Percentiles rank a stretch among this genome's conserved stretches.
phyloP scores from a whole-genome alignment of 2,329 filamentous ascomycete genomes.

The Nectriaceae sp. region DNA sequence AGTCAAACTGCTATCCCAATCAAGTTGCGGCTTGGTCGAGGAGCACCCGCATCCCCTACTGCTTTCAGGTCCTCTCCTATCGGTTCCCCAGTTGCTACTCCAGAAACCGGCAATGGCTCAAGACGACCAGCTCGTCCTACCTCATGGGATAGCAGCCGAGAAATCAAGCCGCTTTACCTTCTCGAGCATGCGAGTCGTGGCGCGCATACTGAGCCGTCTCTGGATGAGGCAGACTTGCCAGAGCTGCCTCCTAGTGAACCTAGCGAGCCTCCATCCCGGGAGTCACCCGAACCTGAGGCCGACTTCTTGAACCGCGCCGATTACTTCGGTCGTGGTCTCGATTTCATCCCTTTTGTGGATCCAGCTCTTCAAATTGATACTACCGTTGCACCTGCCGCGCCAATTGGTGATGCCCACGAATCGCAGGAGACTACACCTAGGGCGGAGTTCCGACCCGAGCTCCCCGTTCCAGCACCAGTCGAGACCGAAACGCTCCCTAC shows the following conservation, averaged over 20 bases:
- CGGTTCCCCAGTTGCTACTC: conserved; percentile 33
- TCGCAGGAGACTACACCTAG: conserved; percentile 72
- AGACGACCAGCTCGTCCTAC: conserved; percentile 52
- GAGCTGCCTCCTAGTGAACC: conserved; percentile 51
- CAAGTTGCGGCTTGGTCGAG: conserved; percentile 53
- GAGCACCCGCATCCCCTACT: conserved; percentile 46
- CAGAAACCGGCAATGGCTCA: conserved; percentile 34
- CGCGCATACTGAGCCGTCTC: conserved; percentile 20
- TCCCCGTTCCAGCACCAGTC: conserved; percentile 18
- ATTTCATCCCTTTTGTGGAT: conserved; percentile 18
- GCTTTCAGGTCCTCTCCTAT: conserved; percentile 42
- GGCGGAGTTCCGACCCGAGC: conserved; percentile 45
- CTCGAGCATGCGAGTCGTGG: conserved; percentile 62
- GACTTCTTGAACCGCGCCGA: conserved; percentile 27
- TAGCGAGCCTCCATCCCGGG: conserved; percentile 39
- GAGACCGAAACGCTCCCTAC: conserved; percentile 4
- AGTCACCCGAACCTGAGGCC: conserved; percentile 37
- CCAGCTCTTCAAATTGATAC: conserved; percentile 45
- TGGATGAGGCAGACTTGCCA: conserved; percentile 45
- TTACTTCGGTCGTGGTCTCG: conserved; percentile 26
- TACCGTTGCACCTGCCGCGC: conserved; percentile 28
- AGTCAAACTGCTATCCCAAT: conserved; percentile 62
- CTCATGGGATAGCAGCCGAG: conserved; percentile 65
- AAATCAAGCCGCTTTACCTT: conserved; percentile 81
- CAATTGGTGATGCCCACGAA: conserved; percentile 51